Conservation (phyloP, 148 eudicot species). For the Camellia lanceoleosa region DNA sequence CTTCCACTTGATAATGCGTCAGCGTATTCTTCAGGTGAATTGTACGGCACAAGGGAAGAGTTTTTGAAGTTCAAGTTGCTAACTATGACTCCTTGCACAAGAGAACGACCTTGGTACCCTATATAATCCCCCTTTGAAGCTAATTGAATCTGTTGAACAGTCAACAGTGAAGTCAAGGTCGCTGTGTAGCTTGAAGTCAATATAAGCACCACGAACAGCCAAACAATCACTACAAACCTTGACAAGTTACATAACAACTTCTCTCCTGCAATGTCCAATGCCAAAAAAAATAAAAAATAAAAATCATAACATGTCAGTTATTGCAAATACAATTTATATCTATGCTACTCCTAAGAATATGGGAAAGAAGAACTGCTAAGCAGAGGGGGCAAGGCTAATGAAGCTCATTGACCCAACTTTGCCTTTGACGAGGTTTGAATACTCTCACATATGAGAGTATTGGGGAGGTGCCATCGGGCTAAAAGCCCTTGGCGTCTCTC, state of each 20-base stretch:
- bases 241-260: slow-evolving; percentile 25
- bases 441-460: no score
- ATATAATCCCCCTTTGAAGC: slow-evolving; percentile 18
- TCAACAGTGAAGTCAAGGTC: slow-evolving; percentile 27
- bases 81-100: not conserved
- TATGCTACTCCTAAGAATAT: no score
- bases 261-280: slow-evolving; percentile 26
- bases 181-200: slow-evolving; percentile 36
- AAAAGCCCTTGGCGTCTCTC: no score
- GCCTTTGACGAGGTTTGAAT: no score
- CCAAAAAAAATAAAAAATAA: not conserved
- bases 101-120: slow-evolving; percentile 20
- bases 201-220: slow-evolving; percentile 37
- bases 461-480: no score
- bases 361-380: no score
- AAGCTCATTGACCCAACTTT: no score
- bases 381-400: no score
- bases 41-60: not conserved
- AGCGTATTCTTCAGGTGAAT: slow-evolving; percentile 10
- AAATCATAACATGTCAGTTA: not conserved
- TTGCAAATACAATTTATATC: no score
- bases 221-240: slow-evolving; percentile 25
- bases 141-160: slow-evolving; percentile 24
- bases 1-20: slow-evolving; percentile 27
- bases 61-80: slow-evolving; percentile 19